Percentiles rank a stretch among this genome's conserved stretches.
Conservation (phyloP, 164 flowering plant species). For the Tetrastigma voinierianum region DNA sequence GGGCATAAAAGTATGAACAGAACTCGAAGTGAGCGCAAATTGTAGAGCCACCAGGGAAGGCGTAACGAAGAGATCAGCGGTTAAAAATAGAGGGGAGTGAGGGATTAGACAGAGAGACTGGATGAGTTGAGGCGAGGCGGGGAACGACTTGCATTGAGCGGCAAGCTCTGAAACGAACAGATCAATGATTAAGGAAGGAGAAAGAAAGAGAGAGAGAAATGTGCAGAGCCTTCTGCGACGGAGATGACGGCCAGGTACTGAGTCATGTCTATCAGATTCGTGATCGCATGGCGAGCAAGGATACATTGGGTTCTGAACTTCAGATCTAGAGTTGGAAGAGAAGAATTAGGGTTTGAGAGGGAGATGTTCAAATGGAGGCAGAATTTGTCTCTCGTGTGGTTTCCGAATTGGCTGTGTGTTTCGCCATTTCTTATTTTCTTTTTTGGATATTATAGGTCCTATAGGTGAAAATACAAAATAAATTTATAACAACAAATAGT, state of each 20-base stretch:
- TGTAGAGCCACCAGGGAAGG: conserved; percentile 9
- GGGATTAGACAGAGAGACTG: conserved; percentile 26
- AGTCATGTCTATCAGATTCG: too few relatives aligned
- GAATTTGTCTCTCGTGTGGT: background rate
- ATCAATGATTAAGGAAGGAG: conserved; percentile 25
- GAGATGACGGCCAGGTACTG: background rate
- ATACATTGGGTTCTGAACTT: too few relatives aligned
- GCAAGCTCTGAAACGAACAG: conserved; percentile 19
- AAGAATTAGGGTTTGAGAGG: background rate
- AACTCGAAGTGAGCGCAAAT: conserved; percentile 4
- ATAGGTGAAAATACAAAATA: too few relatives aligned
- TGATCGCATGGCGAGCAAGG: too few relatives aligned
- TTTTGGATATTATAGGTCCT: too few relatives aligned
- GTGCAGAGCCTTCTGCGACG: conserved; percentile 22
- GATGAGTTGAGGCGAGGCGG: conserved; percentile 16
- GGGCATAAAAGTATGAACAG: background rate
- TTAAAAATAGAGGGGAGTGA: conserved; percentile 27
- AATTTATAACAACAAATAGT: too few relatives aligned
- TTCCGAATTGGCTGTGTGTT: conserved; percentile 12
- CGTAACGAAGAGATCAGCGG: conserved; percentile 15
- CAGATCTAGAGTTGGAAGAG: too few relatives aligned
- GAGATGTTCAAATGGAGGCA: background rate
- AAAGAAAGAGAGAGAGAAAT: conserved; percentile 18
- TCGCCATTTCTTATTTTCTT: conserved; percentile 5
- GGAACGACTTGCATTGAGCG: conserved; percentile 21